Conservation (phyloP, 441 rosid genomes). For the Pelargonium myrrhifolium region DNA sequence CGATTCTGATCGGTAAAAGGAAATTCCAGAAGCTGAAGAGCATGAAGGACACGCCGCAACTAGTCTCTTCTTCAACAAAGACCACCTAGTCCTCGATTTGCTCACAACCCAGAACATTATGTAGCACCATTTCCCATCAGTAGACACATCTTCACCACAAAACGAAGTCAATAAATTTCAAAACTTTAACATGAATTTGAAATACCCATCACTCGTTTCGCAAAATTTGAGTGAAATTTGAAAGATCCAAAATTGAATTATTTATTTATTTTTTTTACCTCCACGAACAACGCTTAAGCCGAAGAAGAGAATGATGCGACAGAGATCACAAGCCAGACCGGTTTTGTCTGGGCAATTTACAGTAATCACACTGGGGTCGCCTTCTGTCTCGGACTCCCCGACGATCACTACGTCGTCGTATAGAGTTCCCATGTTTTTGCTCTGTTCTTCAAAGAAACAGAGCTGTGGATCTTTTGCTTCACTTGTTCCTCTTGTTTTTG, state of each 20-base stretch:
- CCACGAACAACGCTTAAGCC: conserved; percentile 78
- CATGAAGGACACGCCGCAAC: conserved; percentile 69
- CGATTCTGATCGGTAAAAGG: conserved; percentile 44
- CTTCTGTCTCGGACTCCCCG: conserved; percentile 59
- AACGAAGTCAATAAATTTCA: conserved; percentile 9
- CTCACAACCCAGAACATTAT: conserved; percentile 84
- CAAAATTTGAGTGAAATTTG: neutral
- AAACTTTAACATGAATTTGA: neutral
- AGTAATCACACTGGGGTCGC: conserved; percentile 59
- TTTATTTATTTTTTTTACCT: too few species aligned
- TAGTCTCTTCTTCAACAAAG: conserved; percentile 70
- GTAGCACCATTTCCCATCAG: conserved; percentile 98
- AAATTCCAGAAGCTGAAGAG: conserved; percentile 64
- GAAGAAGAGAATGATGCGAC: conserved; percentile 86
- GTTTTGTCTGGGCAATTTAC: conserved; percentile 97
- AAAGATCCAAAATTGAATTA: neutral
- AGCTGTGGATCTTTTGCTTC: neutral
- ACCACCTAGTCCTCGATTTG: conserved; percentile 59
- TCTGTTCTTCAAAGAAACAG: too few species aligned
- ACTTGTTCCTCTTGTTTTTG: neutral
- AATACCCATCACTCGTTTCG: neutral
- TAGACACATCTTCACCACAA: conserved; percentile 58
- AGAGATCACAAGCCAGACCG: conserved; percentile 82
- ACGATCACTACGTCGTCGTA: conserved; percentile 78
- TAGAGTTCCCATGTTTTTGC: conserved; percentile 53